These are phyloP conservation scores for Aspergillus sp. DNA, from an alignment of 2,329 filamentous ascomycete genomes.

Conservation along the genomic window DNA sequence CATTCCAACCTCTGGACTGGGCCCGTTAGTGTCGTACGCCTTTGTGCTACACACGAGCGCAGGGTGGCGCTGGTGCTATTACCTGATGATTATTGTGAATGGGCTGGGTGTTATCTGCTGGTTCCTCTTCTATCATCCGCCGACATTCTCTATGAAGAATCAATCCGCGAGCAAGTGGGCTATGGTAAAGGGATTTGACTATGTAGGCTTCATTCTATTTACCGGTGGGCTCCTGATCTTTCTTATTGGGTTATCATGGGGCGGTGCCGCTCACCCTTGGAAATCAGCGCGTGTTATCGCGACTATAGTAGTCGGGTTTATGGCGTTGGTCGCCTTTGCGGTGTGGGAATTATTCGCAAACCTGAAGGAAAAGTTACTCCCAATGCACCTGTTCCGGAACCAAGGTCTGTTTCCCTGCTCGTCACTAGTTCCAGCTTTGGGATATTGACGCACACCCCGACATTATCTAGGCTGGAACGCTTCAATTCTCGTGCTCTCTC, in stretches of 20 bases:
- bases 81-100: background rate
- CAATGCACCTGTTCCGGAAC: background rate
- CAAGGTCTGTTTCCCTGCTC: background rate
- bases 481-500: background rate
- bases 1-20: background rate
- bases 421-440: background rate
- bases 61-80: background rate
- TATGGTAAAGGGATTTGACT: background rate
- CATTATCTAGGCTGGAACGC: background rate
- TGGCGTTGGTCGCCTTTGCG: background rate
- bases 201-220: conserved; percentile 46
- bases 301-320: background rate
- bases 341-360: background rate
- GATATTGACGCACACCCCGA: background rate
- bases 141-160: background rate
- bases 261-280: conserved; percentile 4
- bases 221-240: conserved; percentile 43
- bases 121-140: background rate
- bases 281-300: conserved; percentile 5
- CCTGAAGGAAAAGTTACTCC: background rate
- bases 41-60: background rate
- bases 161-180: background rate
- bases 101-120: background rate
- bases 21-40: background rate
- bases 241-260: conserved; percentile 42